Conservation (phyloP, 495 filamentous ascomycete genomes). For the Penicillium ucsense region DNA sequence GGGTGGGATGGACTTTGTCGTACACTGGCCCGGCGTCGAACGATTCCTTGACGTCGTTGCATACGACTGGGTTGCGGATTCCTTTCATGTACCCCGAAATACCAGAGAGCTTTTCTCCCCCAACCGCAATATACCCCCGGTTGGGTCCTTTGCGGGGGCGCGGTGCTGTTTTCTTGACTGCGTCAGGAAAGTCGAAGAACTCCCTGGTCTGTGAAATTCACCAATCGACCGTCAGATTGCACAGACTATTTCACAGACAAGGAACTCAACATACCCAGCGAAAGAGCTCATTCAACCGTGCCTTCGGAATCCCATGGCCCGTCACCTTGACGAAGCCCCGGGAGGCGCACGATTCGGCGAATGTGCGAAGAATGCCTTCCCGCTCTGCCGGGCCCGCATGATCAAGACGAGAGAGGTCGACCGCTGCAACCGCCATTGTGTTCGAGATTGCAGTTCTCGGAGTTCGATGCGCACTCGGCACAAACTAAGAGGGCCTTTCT, state of each 20-base stretch:
- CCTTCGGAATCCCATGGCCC: slow-evolving; percentile 18
- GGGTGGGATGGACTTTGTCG: slow-evolving; percentile 39
- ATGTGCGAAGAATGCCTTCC: no score
- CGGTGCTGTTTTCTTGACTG: slow-evolving; percentile 40
- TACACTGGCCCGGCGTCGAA: slow-evolving; percentile 47
- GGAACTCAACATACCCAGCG: slow-evolving; percentile 6
- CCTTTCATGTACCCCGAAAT: slow-evolving; percentile 40
- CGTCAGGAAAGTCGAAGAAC: slow-evolving; percentile 33
- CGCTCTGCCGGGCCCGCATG: no score
- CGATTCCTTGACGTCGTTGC: slow-evolving; percentile 41
- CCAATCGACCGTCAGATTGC: neutral
- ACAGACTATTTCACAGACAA: neutral
- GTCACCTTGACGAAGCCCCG: slow-evolving; percentile 16
- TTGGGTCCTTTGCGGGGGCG: slow-evolving; percentile 47
- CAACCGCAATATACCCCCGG: slow-evolving; percentile 42
- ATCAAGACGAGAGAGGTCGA: no score
- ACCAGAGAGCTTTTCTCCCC: slow-evolving; percentile 48
- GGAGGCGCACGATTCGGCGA: neutral
- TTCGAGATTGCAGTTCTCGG: no score
- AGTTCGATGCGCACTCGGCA: no score
- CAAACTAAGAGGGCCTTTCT: no score
- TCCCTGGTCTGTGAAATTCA: slow-evolving; percentile 3
- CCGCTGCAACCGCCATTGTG: no score
- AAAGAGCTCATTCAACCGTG: slow-evolving; percentile 15
- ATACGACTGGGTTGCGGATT: neutral